Evolutionary conservation across 1,284 basidiomycete genomes (phyloP), one percentile per base, ranked within the genome.

Genomic region (Microbotryum saponariae): DNA sequence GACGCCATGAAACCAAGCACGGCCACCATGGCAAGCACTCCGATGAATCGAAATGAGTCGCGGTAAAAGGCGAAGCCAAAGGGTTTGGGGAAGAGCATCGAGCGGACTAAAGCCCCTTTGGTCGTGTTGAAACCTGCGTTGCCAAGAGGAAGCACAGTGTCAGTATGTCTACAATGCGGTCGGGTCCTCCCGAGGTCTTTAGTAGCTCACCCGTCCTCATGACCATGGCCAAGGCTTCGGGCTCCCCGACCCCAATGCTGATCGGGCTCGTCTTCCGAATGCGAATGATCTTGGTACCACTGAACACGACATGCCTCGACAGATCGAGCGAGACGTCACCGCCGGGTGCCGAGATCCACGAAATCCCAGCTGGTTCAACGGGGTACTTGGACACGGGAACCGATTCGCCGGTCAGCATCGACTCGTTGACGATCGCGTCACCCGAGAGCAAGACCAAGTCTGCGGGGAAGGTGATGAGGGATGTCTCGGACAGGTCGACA

Each of bases 31-130:
- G 90, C 87, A 18, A 99, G 82, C 20, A 98, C 92, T 47, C 84
- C 84, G 63, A 98, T 97, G 75, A 99, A 99, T 57, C 92, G 84
- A 61, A 73, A 72, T 8, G 94, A 97, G 77, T 99, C 96, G 37
- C 91, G 86, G 77, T 77, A 78, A 66, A 69, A 67, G 33, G 73
- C 72, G 63, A 74, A 73, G 31, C 93, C 94, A 72, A 97, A 93
- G 0, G 94, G 93, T 74, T 97, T 97, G 0, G 96, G 96, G 79
- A 96, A 99, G 20, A 99, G 80, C 96, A 99, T 99, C 0, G 92
- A 96, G 27, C 96, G 83, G 9, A 98, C 85, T 21, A 99, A 80
- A 0, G 94, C 89, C 37, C 96, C 96, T 77, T 98, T 98, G 14
- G 96, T 98, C 3, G 96, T 99, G 74, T 90, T 91, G 78, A 98